Evolutionary conservation across 1,139 yeast species (phyloP).

Genomic region (Pichia sorboxylosa): DNA sequence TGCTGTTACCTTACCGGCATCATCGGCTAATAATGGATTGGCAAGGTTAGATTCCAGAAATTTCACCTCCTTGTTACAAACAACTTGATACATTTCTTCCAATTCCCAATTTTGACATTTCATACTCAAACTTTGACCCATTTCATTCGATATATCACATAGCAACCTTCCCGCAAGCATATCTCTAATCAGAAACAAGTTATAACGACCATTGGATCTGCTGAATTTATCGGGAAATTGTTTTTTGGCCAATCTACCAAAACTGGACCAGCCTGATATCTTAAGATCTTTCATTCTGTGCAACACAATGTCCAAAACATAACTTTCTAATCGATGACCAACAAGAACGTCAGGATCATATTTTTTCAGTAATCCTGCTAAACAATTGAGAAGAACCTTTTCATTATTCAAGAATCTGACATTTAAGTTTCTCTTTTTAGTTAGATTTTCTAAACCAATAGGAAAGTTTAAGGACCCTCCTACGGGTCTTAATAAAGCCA

Average conservation of each 20-base stretch:
- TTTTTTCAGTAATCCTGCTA: conserved; percentile 58
- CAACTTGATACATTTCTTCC: conserved; percentile 77
- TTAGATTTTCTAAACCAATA: conserved; percentile 53
- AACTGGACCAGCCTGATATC: conserved; percentile 64
- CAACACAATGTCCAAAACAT: conserved; percentile 67
- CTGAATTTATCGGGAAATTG: conserved; percentile 70
- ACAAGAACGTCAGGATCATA: conserved; percentile 84
- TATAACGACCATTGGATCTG: conserved; percentile 29
- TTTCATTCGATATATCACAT: conserved; percentile 88
- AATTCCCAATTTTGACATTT: conserved; percentile 97
- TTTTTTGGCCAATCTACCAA: conserved; percentile 73
- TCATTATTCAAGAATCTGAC: conserved; percentile 61
- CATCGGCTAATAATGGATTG: conserved; percentile 54
- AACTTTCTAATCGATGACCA: conserved; percentile 77
- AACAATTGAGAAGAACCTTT: conserved; percentile 56
- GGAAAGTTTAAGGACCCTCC: conserved; percentile 51
- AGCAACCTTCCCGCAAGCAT: conserved; percentile 76
- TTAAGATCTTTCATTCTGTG: conserved; percentile 71
- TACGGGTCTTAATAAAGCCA: conserved; percentile 71
- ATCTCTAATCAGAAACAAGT: conserved; percentile 47
- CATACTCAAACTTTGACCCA: conserved; percentile 85
- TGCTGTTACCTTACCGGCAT: conserved; percentile 53
- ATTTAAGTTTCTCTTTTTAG: conserved; percentile 37
- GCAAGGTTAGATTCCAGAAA: conserved; percentile 67
- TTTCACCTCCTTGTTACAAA: conserved; percentile 48